These are phyloP conservation scores for Ustilago bromivora DNA, from an alignment of 1,284 basidiomycete genomes.

Conservation along the genomic window DNA sequence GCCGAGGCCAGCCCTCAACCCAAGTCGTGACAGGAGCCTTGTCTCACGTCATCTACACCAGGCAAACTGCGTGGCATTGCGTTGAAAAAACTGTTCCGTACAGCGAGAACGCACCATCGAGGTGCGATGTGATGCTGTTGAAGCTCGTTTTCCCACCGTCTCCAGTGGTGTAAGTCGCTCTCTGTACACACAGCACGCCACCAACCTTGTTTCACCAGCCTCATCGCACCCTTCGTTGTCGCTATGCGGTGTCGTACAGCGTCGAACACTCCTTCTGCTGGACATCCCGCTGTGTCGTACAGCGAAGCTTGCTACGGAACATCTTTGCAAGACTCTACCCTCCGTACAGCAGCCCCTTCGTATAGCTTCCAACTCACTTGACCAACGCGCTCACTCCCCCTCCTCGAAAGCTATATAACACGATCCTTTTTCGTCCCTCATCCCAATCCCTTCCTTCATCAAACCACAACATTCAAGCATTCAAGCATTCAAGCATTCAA, in stretches of 20 bases:
- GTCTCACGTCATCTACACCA: background rate
- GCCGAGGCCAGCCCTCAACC: slow-evolving; percentile 8
- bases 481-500: background rate
- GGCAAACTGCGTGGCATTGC: background rate
- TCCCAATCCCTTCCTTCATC: slow-evolving; percentile 18
- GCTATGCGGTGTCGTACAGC: background rate
- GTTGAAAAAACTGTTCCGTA: background rate
- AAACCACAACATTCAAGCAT: slow-evolving; percentile 20
- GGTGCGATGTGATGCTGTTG: background rate
- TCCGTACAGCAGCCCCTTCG: background rate
- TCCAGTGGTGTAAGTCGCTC: background rate
- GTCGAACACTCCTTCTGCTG: background rate
- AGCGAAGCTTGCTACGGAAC: background rate
- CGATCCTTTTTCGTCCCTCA: slow-evolving; percentile 2
- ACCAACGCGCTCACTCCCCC: background rate
- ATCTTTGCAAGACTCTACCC: background rate
- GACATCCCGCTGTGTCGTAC: background rate
- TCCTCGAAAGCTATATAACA: slow-evolving; percentile 19
- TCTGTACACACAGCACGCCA: background rate
- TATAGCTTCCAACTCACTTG: background rate
- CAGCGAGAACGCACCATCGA: background rate
- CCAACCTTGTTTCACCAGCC: background rate
- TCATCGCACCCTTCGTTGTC: too few species aligned
- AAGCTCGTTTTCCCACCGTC: background rate
- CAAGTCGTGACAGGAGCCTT: background rate